These are phyloP conservation scores for Psilocybe sp. DNA, from an alignment of 768 basidiomycete species.

Conservation along the genomic window DNA sequence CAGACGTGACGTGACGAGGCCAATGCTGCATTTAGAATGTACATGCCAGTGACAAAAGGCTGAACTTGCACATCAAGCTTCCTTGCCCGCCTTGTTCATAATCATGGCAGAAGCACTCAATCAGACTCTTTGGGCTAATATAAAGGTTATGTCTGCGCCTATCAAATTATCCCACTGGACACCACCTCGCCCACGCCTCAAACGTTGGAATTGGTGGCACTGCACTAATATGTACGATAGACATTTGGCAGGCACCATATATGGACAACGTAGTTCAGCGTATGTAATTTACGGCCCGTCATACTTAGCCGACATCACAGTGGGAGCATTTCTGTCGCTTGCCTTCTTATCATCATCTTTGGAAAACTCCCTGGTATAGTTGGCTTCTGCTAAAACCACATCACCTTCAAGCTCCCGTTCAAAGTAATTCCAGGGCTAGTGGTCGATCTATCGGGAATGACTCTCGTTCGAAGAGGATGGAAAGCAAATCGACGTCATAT, in stretches of 20 bases:
- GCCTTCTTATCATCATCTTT: not conserved
- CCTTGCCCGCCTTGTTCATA: slow-evolving; percentile 1
- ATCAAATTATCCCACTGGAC: not conserved
- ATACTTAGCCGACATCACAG: too few species aligned
- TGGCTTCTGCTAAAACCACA: too few species aligned
- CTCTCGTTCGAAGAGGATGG: too few species aligned
- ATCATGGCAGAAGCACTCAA: not conserved
- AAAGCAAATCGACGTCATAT: too few species aligned
- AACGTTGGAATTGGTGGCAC: not conserved
- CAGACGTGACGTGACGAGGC: slow-evolving; percentile 21
- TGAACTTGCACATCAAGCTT: slow-evolving; percentile 12
- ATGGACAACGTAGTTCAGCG: slow-evolving; percentile 35
- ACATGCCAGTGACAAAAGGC: slow-evolving; percentile 13
- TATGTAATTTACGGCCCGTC: not conserved
- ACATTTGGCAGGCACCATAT: slow-evolving; percentile 24
- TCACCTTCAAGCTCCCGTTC: too few species aligned
- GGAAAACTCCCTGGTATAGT: too few species aligned
- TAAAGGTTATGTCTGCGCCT: too few species aligned
- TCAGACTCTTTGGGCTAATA: not conserved
- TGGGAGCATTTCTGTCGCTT: not conserved
- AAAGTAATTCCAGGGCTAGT: too few species aligned
- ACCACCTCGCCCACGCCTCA: not conserved
- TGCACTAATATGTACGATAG: not conserved
- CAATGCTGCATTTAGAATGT: slow-evolving; percentile 11
- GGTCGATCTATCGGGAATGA: too few species aligned